Conservation (phyloP, 2,329 filamentous ascomycete genomes). For the Aspergillus clavatus region DNA sequence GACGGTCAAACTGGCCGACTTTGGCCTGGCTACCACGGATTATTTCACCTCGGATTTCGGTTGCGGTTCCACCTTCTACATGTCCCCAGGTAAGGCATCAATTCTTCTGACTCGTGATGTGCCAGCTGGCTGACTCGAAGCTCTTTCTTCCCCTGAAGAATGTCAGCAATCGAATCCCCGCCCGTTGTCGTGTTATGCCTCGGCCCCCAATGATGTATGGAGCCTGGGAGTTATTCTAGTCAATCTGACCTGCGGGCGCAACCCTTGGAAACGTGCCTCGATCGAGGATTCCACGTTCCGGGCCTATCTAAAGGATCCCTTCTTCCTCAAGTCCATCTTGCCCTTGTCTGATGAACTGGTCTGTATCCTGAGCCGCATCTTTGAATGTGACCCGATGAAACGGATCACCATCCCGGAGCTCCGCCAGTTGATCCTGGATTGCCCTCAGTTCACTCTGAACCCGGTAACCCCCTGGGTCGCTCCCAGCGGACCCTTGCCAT, state of each 20-base stretch:
- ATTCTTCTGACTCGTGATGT: constrained; percentile 2
- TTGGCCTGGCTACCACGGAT: constrained; percentile 86
- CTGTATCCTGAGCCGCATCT: constrained; percentile 78
- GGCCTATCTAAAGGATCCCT: constrained; percentile 76
- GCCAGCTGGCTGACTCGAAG: constrained; percentile 9
- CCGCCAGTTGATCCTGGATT: constrained; percentile 68
- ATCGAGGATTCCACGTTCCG: constrained; percentile 91
- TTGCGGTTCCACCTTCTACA: constrained; percentile 98
- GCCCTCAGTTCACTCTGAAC: constrained; percentile 62
- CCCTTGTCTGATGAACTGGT: constrained; percentile 87
- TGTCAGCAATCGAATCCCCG: constrained; percentile 74
- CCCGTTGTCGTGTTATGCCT: constrained; percentile 74
- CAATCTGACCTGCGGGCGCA: constrained; percentile 94
- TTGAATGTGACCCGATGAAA: constrained; percentile 76
- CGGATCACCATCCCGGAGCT: constrained; percentile 79
- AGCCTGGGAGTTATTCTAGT: constrained; percentile 96
- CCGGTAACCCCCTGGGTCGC: constrained; percentile 39
- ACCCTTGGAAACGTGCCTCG: constrained; percentile 97
- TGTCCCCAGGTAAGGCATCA: constrained; percentile 82
- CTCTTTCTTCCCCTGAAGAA: constrained; percentile 53
- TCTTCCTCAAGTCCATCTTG: constrained; percentile 88
- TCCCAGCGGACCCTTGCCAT: constrained; percentile 29
- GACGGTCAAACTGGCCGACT: constrained; percentile 94
- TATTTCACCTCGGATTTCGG: constrained; percentile 87
- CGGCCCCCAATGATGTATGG: constrained; percentile 95